phyloP scores from a whole-genome alignment of 495 filamentous ascomycete genomes.

The Penicillium angulare region DNA sequence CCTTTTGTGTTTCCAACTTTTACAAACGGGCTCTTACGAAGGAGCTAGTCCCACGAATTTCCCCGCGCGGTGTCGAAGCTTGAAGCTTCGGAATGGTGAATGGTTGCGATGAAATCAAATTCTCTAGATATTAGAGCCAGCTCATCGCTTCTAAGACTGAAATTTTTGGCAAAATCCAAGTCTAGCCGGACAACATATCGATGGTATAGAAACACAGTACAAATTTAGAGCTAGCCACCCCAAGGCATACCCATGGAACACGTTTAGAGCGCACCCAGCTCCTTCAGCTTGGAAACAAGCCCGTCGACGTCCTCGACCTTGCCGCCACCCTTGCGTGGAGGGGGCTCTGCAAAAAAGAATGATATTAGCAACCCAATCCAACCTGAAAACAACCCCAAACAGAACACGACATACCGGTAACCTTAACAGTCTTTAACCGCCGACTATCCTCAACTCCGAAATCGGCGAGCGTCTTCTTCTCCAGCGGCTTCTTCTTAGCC shows the following conservation, averaged over 20 bases:
- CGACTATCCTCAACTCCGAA: constrained; percentile 70
- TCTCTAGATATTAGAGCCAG: too few species aligned
- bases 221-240: constrained; percentile 8
- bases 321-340: constrained; percentile 83
- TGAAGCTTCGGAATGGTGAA: too few species aligned
- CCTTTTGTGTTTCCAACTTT: too few species aligned
- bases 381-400: not conserved
- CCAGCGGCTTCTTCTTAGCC: constrained; percentile 98
- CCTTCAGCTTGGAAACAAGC: constrained; percentile 87
- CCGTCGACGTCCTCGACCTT: constrained; percentile 98
- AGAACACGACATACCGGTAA: constrained; percentile 60
- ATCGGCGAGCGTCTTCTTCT: constrained; percentile 83
- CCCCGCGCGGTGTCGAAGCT: too few species aligned
- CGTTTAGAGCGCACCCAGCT: constrained; percentile 81
- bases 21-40: too few species aligned
- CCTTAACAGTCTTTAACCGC: constrained; percentile 84
- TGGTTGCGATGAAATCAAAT: too few species aligned
- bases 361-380: constrained; percentile 20
- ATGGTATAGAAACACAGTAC: constrained; percentile 28
- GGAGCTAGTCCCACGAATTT: too few species aligned
- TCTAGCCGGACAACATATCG: constrained; percentile 18
- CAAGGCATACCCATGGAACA: not conserved
- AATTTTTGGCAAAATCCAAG: not conserved
- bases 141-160: too few species aligned
- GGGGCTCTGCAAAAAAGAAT: constrained; percentile 62